Evolutionary conservation across 192 early-diverging fungal species (phyloP).

Genomic region (Haplosporangium gracile): DNA sequence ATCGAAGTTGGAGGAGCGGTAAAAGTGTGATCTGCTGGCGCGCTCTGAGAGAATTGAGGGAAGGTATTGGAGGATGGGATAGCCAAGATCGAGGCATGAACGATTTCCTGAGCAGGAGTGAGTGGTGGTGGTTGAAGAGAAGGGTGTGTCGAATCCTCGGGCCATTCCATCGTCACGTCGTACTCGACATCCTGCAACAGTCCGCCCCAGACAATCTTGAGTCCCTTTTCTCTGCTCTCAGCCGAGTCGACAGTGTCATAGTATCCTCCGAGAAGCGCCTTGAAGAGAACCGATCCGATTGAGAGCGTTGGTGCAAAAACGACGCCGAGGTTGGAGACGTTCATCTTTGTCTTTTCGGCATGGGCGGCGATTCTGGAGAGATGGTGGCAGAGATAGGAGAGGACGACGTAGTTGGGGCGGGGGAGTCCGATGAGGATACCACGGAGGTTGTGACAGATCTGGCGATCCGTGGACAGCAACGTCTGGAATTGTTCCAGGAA

Average conservation of each 20-base stretch:
- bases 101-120: constrained; percentile 42
- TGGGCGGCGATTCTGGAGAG: constrained; percentile 64
- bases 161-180: constrained; percentile 17
- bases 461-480: constrained; percentile 43
- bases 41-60: constrained; percentile 5
- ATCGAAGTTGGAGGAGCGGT: background rate
- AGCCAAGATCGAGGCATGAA: background rate
- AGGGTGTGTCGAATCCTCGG: constrained; percentile 10
- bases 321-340: constrained; percentile 68
- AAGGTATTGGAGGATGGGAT: background rate
- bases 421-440: constrained; percentile 62
- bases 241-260: constrained; percentile 31
- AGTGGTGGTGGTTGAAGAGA: constrained; percentile 11
- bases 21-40: constrained; percentile 11
- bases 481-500: constrained; percentile 62
- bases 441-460: constrained; percentile 44
- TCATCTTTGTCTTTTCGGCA: constrained; percentile 69
- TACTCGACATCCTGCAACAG: constrained; percentile 32
- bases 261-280: constrained; percentile 61
- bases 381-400: constrained; percentile 66
- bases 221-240: constrained; percentile 39
- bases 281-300: constrained; percentile 67
- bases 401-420: constrained; percentile 62
- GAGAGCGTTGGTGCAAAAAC: constrained; percentile 73
- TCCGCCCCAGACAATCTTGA: constrained; percentile 52